Conservation (phyloP, 177 flowering plant genomes). For the Tripterygium wilfordii region DNA sequence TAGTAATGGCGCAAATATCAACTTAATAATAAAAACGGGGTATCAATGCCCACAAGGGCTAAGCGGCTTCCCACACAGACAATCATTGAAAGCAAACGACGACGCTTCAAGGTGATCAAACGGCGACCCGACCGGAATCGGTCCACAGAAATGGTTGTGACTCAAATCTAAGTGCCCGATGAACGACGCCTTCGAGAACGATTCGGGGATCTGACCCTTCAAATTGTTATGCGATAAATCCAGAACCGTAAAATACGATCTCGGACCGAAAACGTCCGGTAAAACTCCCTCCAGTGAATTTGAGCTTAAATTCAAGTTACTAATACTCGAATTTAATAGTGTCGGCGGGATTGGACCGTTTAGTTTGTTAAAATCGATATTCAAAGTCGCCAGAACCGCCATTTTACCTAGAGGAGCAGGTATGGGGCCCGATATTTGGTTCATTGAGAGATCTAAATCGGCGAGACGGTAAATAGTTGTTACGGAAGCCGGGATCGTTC, state of each 20-base stretch:
- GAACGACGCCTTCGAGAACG: constrained; percentile 34
- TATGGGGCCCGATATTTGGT: constrained; percentile 36
- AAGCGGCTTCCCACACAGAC: constrained; percentile 69
- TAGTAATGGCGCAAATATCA: no score
- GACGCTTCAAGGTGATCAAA: constrained; percentile 64
- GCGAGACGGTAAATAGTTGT: constrained; percentile 51
- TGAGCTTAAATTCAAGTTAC: constrained; percentile 48
- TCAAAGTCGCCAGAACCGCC: constrained; percentile 56
- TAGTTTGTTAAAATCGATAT: constrained; percentile 46
- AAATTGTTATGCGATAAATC: constrained; percentile 54
- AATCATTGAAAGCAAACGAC: constrained; percentile 50
- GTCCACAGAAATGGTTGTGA: constrained; percentile 63
- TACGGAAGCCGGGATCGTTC: constrained; percentile 45
- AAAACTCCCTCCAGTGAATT: constrained; percentile 44
- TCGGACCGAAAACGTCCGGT: constrained; percentile 50
- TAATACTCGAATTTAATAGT: constrained; percentile 35
- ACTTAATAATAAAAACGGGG: no score
- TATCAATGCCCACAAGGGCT: no score
- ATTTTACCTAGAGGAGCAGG: constrained; percentile 47
- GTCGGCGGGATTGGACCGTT: constrained; percentile 43
- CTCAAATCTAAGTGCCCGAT: constrained; percentile 69
- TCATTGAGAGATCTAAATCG: constrained; percentile 54
- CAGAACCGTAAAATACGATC: constrained; percentile 52
- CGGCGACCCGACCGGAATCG: constrained; percentile 52
- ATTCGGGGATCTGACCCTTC: constrained; percentile 42